A percentile compares a stretch with the other conserved stretches of the same genome.
Conservation (phyloP, 257 asterid genomes). For the Buddleja alternifolia region DNA sequence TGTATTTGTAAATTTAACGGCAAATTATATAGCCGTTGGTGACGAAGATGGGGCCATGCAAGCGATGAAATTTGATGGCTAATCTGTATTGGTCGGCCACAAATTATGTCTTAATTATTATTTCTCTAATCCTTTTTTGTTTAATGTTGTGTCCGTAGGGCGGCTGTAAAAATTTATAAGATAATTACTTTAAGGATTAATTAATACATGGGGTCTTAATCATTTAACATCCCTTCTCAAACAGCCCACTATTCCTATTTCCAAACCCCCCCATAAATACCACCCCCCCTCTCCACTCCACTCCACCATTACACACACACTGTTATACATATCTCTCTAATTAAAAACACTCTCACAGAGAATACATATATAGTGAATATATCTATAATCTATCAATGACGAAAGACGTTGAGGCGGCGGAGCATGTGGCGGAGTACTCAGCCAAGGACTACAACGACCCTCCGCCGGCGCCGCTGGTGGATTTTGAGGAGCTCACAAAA, state of each 20-base stretch:
- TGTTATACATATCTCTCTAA: not conserved
- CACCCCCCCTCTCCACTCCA: constrained; percentile 25
- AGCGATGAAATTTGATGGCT: constrained; percentile 23
- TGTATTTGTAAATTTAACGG: too few species aligned
- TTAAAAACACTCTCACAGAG: not conserved
- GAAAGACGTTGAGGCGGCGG: constrained; percentile 37
- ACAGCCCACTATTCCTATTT: too few species aligned
- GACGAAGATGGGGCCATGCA: constrained; percentile 31
- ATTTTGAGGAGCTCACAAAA: constrained; percentile 54
- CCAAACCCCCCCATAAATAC: constrained; percentile 35
- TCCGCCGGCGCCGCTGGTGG: constrained; percentile 79
- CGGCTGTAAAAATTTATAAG: constrained; percentile 23
- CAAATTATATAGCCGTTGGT: not conserved
- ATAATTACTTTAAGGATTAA: constrained; percentile 9
- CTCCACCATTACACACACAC: not conserved
- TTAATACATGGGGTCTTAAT: constrained; percentile 26
- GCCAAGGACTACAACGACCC: constrained; percentile 80
- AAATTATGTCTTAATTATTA: constrained; percentile 22
- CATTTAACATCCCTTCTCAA: not conserved
- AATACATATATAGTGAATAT: too few species aligned
- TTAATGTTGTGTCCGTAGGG: constrained; percentile 1
- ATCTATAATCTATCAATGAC: constrained; percentile 19
- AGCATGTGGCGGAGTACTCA: constrained; percentile 34
- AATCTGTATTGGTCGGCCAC: constrained; percentile 38
- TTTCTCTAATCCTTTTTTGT: not conserved